These are phyloP conservation scores for Salix caprea DNA, from an alignment of 345 rosid species.

Conservation along the genomic window DNA sequence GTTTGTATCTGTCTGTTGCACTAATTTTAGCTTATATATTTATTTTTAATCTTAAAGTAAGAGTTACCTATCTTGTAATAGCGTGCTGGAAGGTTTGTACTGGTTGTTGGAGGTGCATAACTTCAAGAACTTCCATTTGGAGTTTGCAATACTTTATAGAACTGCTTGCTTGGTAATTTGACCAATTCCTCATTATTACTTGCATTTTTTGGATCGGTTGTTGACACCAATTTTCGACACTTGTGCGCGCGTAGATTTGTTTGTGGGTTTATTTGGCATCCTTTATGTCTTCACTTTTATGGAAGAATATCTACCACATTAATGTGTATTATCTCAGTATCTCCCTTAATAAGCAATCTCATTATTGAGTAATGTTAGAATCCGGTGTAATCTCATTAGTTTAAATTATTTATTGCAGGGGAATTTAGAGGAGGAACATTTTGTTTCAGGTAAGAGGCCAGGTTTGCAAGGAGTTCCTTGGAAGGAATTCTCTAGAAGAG, in stretches of 20 bases:
- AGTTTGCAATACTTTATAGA: neutral
- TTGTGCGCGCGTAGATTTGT: neutral
- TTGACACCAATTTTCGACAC: slow-evolving; percentile 6
- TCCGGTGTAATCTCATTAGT: slow-evolving; percentile 19
- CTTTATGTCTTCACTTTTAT: slow-evolving; percentile 11
- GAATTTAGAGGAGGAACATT: slow-evolving; percentile 42
- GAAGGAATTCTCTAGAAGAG: slow-evolving; percentile 60
- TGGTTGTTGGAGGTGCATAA: neutral
- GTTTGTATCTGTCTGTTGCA: neutral
- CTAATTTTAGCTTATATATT: neutral
- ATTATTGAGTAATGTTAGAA: slow-evolving; percentile 12
- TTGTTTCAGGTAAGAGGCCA: slow-evolving; percentile 44
- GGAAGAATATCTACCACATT: slow-evolving; percentile 24
- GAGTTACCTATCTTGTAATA: neutral
- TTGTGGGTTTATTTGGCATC: slow-evolving; percentile 5
- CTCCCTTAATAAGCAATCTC: slow-evolving; percentile 4
- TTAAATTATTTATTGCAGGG: slow-evolving; percentile 41
- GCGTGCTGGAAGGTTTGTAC: neutral
- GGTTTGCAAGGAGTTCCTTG: slow-evolving; percentile 66
- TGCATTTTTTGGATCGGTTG: neutral
- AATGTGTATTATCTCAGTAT: slow-evolving; percentile 11
- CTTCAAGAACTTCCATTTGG: neutral
- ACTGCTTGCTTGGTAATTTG: neutral
- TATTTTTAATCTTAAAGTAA: neutral
- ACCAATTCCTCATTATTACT: slow-evolving; percentile 1